phyloP scores from a whole-genome alignment of 208 protist genomes.

The Acanthamoeba lenticulata region DNA sequence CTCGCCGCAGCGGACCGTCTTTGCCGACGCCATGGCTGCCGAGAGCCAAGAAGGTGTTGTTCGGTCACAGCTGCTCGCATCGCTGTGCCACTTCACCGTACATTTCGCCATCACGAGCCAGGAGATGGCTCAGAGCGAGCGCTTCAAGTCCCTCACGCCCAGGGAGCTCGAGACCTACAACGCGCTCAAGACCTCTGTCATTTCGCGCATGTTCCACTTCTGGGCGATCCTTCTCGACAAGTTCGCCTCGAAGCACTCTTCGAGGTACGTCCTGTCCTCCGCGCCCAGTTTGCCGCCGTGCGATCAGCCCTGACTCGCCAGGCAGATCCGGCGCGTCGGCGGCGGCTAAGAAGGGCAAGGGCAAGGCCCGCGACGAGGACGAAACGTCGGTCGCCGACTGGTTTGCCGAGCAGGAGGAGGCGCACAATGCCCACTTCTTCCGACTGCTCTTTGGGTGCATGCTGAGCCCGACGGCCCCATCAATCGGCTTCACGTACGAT shows the following conservation, averaged over 20 bases:
- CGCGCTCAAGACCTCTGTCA: conserved; percentile 70
- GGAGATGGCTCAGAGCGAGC: conserved; percentile 49
- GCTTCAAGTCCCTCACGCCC: conserved; percentile 73
- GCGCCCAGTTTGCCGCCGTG: no score
- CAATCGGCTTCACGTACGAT: conserved; percentile 49
- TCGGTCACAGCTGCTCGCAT: conserved; percentile 7
- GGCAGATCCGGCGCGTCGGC: no score
- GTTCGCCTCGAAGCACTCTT: not conserved
- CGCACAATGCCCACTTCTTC: conserved; percentile 3
- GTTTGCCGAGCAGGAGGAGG: not conserved
- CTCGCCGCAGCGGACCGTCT: conserved; percentile 43
- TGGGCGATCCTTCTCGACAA: conserved; percentile 77
- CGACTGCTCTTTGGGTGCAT: conserved; percentile 43
- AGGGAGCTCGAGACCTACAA: conserved; percentile 76
- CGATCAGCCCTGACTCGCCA: no score
- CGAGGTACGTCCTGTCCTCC: not conserved
- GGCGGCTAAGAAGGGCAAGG: not conserved
- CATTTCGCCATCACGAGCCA: conserved; percentile 57
- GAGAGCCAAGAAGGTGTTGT: not conserved
- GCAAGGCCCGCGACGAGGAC: not conserved
- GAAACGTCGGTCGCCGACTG: not conserved
- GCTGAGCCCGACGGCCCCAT: not conserved
- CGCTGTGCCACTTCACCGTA: conserved; percentile 43
- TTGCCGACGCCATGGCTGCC: not conserved
- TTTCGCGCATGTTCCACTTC: conserved; percentile 75